Percentiles rank a stretch among this genome's conserved stretches.
These are phyloP conservation scores for Pleurotus citrinopileatus DNA, from an alignment of 768 basidiomycete species.

Conservation along the genomic window DNA sequence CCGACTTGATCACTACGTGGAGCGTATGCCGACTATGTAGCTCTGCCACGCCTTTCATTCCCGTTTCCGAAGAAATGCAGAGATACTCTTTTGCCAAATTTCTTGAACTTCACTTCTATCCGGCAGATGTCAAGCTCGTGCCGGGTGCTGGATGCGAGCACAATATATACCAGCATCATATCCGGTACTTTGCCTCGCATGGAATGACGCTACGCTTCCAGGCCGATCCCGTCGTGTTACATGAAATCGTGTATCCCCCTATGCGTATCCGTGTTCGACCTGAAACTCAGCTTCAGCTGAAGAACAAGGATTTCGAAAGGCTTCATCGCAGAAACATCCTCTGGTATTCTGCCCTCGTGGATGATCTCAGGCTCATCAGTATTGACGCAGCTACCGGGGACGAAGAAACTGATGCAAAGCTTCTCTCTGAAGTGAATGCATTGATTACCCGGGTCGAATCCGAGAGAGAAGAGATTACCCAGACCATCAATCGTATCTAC, in stretches of 20 bases:
- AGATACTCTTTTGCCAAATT: slow-evolving; percentile 95
- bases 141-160: slow-evolving; percentile 90
- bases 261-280: slow-evolving; percentile 82
- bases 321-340: slow-evolving; percentile 66
- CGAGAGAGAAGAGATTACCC: slow-evolving; percentile 70
- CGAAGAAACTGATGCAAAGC: slow-evolving; percentile 61
- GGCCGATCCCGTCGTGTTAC: slow-evolving; percentile 75
- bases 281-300: slow-evolving; percentile 84
- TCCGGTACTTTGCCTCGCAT: slow-evolving; percentile 83
- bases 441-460: slow-evolving; percentile 72
- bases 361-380: slow-evolving; percentile 73
- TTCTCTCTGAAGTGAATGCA: slow-evolving; percentile 59
- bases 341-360: slow-evolving; percentile 76
- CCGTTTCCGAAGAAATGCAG: slow-evolving; percentile 88
- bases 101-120: slow-evolving; percentile 94
- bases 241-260: slow-evolving; percentile 88
- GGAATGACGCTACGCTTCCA: slow-evolving; percentile 89
- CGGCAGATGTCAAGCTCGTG: slow-evolving; percentile 79
- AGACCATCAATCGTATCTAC: slow-evolving; percentile 77
- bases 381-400: slow-evolving; percentile 82
- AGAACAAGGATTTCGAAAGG: slow-evolving; percentile 86
- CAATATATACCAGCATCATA: slow-evolving; percentile 91
- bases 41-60: slow-evolving; percentile 82
- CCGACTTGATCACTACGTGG: slow-evolving; percentile 88
- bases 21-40: slow-evolving; percentile 80